Percentiles rank a stretch among this genome's conserved stretches.
These are phyloP conservation scores for Diaporthe capsici DNA, from an alignment of 2,329 filamentous ascomycete genomes.

Conservation along the genomic window DNA sequence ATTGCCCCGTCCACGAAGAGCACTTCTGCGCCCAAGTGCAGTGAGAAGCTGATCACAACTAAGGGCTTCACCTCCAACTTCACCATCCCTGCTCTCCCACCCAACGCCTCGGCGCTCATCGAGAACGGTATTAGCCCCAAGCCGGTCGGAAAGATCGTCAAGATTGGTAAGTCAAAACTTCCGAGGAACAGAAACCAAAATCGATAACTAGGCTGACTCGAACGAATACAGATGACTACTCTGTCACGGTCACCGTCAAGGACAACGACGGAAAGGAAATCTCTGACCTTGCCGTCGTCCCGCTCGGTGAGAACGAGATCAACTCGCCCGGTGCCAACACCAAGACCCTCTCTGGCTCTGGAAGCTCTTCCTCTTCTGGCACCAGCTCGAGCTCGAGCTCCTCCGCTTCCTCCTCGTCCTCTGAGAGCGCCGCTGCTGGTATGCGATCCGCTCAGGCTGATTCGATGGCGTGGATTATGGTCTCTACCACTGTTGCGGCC, in stretches of 20 bases:
- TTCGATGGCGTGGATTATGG: constrained; percentile 24
- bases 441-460: constrained; percentile 32
- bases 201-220: neutral
- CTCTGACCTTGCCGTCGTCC: constrained; percentile 62
- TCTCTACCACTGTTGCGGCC: constrained; percentile 10
- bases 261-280: constrained; percentile 75
- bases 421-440: constrained; percentile 26
- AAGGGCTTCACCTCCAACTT: constrained; percentile 84
- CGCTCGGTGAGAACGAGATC: constrained; percentile 58
- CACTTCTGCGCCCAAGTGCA: constrained; percentile 73
- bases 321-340: constrained; percentile 63
- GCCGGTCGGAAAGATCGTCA: constrained; percentile 75
- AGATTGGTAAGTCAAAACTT: constrained; percentile 56
- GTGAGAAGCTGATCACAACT: constrained; percentile 72
- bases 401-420: neutral
- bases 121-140: constrained; percentile 79
- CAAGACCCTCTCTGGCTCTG: constrained; percentile 40
- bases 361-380: constrained; percentile 35
- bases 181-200: neutral
- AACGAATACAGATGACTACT: constrained; percentile 56
- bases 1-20: constrained; percentile 69
- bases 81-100: constrained; percentile 78
- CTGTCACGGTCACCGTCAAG: constrained; percentile 70
- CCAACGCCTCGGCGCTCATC: constrained; percentile 79
- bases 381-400: constrained; percentile 51